A percentile compares a stretch with the other conserved stretches of the same genome.
These are phyloP conservation scores for Metarhizium anisopliae DNA, from an alignment of 2,329 filamentous ascomycete genomes.

Conservation along the genomic window DNA sequence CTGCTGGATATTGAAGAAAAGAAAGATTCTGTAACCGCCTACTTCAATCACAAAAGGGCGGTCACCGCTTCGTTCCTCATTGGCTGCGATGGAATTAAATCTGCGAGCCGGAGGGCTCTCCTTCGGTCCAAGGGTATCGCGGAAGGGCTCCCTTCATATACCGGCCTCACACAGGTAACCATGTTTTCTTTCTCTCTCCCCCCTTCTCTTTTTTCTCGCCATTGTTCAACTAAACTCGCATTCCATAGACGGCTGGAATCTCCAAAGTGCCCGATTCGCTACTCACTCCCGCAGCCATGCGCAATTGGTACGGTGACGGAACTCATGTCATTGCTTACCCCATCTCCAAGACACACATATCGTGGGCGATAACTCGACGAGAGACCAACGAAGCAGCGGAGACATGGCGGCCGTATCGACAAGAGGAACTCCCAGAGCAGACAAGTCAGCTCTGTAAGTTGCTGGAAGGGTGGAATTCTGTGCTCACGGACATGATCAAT, in stretches of 20 bases:
- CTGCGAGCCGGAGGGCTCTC: constrained; percentile 9
- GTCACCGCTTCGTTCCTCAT: constrained; percentile 15
- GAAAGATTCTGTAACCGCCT: constrained; percentile 12
- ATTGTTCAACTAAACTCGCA: neutral
- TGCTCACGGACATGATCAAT: constrained; percentile 10
- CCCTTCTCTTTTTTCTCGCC: neutral
- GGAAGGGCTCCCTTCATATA: constrained; percentile 12
- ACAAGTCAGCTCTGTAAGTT: constrained; percentile 8
- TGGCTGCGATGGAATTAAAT: constrained; percentile 16
- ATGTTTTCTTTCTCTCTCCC: neutral
- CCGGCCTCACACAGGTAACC: constrained; percentile 12
- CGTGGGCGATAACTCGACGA: constrained; percentile 16
- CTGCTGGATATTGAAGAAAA: constrained; percentile 13
- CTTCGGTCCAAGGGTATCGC: constrained; percentile 8
- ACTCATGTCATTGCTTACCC: constrained; percentile 16
- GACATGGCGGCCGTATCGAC: constrained; percentile 14
- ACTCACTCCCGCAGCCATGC: constrained; percentile 6
- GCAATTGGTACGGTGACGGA: constrained; percentile 17
- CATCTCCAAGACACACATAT: constrained; percentile 10
- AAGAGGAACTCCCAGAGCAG: constrained; percentile 10
- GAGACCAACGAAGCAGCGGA: constrained; percentile 13
- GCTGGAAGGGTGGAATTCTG: constrained; percentile 11
- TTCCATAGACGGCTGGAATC: constrained; percentile 13
- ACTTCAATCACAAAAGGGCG: constrained; percentile 10
- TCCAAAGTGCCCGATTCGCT: constrained; percentile 10